Conservation (phyloP, 768 basidiomycete genomes). For the Collybiopsis confluens region DNA sequence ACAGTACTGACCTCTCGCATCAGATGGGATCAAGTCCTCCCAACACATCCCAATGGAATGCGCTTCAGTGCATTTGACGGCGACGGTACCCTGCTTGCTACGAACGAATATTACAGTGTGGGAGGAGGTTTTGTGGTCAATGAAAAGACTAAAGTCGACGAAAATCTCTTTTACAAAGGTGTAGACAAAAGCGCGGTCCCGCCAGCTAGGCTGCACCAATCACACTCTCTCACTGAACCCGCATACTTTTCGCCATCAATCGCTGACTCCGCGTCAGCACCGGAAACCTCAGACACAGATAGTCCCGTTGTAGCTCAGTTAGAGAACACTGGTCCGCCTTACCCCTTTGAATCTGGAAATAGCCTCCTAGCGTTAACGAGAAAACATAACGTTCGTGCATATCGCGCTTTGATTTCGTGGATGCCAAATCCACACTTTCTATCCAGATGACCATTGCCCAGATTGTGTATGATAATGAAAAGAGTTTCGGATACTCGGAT, state of each 20-base stretch:
- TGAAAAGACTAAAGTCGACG: slow-evolving; percentile 88
- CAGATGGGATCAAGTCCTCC: slow-evolving; percentile 76
- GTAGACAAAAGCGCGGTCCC: slow-evolving; percentile 82
- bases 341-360: slow-evolving; percentile 77
- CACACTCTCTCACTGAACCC: slow-evolving; percentile 40
- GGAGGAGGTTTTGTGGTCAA: slow-evolving; percentile 96
- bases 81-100: slow-evolving; percentile 84
- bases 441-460: slow-evolving; percentile 87
- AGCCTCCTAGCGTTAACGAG: slow-evolving; percentile 70
- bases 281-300: neutral
- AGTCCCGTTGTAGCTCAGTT: neutral
- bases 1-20: too few relatives aligned
- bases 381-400: slow-evolving; percentile 70
- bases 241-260: neutral
- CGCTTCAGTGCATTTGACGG: slow-evolving; percentile 81
- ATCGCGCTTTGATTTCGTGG: too few relatives aligned
- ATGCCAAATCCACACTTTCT: too few relatives aligned
- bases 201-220: slow-evolving; percentile 71
- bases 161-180: slow-evolving; percentile 93
- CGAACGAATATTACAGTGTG: slow-evolving; percentile 93
- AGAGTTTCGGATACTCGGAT: slow-evolving; percentile 71
- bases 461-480: slow-evolving; percentile 90
- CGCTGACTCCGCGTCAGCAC: neutral
- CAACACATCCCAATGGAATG: slow-evolving; percentile 91
- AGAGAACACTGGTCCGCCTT: slow-evolving; percentile 63